Conservation (phyloP, 2,329 filamentous ascomycete genomes). For the Fusarium vanettenii region DNA sequence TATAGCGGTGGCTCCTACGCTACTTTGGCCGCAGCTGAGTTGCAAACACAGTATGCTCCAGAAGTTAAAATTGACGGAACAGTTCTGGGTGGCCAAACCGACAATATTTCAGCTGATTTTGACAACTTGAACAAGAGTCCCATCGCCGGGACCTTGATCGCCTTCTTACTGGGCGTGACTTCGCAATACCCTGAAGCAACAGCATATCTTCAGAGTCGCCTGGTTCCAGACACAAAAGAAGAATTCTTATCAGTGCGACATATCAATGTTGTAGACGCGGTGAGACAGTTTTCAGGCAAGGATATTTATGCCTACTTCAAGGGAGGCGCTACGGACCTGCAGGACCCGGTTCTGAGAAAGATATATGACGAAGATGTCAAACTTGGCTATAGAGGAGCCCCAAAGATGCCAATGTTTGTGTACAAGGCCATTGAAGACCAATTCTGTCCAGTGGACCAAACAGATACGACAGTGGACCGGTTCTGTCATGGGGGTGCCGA, state of each 20-base stretch:
- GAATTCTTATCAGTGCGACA: conserved; percentile 17
- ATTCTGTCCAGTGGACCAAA: conserved; percentile 55
- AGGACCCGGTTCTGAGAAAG: conserved; percentile 24
- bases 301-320: conserved; percentile 47
- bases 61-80: conserved; percentile 17
- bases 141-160: conserved; percentile 19
- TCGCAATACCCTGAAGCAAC: conserved; percentile 28
- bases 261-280: conserved; percentile 17
- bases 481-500: conserved; percentile 55
- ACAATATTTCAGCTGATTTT: conserved; percentile 24
- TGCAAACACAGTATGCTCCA: conserved; percentile 26
- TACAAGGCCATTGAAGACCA: conserved; percentile 63
- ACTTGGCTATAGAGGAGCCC: conserved; percentile 52
- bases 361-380: conserved; percentile 46
- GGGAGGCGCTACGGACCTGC: conserved; percentile 40
- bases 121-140: conserved; percentile 26
- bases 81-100: conserved; percentile 34
- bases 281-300: conserved; percentile 31
- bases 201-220: conserved; percentile 18
- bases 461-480: conserved; percentile 54
- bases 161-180: conserved; percentile 30
- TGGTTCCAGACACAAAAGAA: conserved; percentile 6
- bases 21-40: conserved; percentile 27
- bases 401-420: conserved; percentile 59
- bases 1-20: conserved; percentile 39